These are phyloP conservation scores for Argentina anserina DNA, from an alignment of 306 rosid species.

Conservation along the genomic window DNA sequence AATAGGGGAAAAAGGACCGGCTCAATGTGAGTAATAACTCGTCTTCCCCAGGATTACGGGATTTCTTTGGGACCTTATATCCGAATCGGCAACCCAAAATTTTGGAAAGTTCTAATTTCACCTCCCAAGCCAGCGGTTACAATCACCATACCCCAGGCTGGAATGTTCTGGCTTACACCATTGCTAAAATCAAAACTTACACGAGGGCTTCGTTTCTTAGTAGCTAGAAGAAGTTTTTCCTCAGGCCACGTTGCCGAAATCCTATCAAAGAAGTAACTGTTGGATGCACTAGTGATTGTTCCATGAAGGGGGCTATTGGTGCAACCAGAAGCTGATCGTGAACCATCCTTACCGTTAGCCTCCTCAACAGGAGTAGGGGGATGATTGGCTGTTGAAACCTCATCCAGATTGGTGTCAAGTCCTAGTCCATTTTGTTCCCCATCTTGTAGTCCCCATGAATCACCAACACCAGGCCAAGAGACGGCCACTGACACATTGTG, in stretches of 20 bases:
- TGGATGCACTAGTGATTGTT: slow-evolving; percentile 77
- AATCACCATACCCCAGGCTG: slow-evolving; percentile 97
- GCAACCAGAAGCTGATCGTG: slow-evolving; percentile 48
- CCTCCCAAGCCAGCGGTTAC: slow-evolving; percentile 93
- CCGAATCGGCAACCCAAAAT: slow-evolving; percentile 86
- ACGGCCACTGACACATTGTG: slow-evolving; percentile 82
- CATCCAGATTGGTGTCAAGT: slow-evolving; percentile 40
- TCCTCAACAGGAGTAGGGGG: slow-evolving; percentile 97
- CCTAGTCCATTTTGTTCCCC: slow-evolving; percentile 49
- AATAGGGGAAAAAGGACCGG: slow-evolving; percentile 41
- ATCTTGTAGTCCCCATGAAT: slow-evolving; percentile 60
- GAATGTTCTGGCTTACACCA: slow-evolving; percentile 50
- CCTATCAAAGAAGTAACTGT: slow-evolving; percentile 83
- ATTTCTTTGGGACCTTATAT: slow-evolving; percentile 40
- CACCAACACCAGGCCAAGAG: slow-evolving; percentile 91
- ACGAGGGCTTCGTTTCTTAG: slow-evolving; percentile 74
- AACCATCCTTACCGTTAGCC: slow-evolving; percentile 44
- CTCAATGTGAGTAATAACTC: slow-evolving; percentile 34
- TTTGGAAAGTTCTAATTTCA: slow-evolving; percentile 86
- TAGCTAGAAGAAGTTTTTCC: slow-evolving; percentile 62
- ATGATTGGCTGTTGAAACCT: slow-evolving; percentile 64
- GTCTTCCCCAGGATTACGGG: slow-evolving; percentile 28
- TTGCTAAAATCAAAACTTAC: slow-evolving; percentile 57
- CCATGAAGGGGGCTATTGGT: slow-evolving; percentile 67
- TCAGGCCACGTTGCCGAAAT: slow-evolving; percentile 96